These are phyloP conservation scores for Colletotrichum sp. DNA, from an alignment of 2,329 filamentous ascomycete species.

Conservation along the genomic window DNA sequence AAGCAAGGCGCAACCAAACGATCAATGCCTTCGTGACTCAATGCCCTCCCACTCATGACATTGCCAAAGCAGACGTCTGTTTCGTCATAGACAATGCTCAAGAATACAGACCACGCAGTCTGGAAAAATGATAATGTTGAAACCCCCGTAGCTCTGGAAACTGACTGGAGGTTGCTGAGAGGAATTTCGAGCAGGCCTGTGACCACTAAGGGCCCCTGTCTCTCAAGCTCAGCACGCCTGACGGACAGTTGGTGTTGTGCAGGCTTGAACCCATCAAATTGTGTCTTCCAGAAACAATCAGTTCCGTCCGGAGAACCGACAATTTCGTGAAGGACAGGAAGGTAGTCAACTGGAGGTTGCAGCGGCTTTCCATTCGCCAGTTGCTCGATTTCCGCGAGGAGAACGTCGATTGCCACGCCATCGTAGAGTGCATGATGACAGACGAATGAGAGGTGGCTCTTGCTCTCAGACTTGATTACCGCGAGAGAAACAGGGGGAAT, in stretches of 20 bases:
- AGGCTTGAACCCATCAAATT: constrained; percentile 57
- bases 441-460: constrained; percentile 49
- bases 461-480: constrained; percentile 36
- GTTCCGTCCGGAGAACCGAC: constrained; percentile 50
- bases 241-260: constrained; percentile 9
- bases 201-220: neutral
- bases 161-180: constrained; percentile 51
- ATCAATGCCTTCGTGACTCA: constrained; percentile 70
- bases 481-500: constrained; percentile 52
- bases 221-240: neutral
- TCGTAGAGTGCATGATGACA: constrained; percentile 89
- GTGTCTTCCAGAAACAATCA: constrained; percentile 69
- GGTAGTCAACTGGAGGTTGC: constrained; percentile 58
- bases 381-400: constrained; percentile 75
- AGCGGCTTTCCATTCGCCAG: constrained; percentile 55
- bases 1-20: constrained; percentile 87
- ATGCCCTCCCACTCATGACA: constrained; percentile 78
- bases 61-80: constrained; percentile 86
- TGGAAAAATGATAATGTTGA: constrained; percentile 74
- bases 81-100: constrained; percentile 60
- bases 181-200: constrained; percentile 27
- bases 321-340: constrained; percentile 67
- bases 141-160: constrained; percentile 57
- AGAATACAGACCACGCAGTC: constrained; percentile 71
- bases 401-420: constrained; percentile 73